These are phyloP conservation scores for Tulasnella sp. DNA, from an alignment of 768 basidiomycete genomes.

Conservation along the genomic window DNA sequence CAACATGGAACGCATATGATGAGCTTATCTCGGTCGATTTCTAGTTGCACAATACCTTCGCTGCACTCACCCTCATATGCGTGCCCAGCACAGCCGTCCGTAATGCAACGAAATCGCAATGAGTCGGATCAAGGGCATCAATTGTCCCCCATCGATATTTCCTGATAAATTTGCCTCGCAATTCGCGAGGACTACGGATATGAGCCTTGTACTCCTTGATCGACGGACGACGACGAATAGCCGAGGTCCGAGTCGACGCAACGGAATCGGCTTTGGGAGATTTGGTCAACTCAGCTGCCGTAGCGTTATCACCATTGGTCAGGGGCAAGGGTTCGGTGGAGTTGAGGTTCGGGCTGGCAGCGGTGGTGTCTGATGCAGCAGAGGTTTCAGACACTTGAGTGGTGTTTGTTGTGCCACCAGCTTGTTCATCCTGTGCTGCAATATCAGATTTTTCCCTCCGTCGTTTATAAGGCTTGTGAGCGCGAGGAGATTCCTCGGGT, in stretches of 20 bases:
- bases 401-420: background rate
- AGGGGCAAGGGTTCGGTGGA: too few relatives aligned
- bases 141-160: conserved; percentile 83
- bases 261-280: background rate
- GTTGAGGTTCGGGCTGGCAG: conserved; percentile 18
- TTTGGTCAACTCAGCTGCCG: background rate
- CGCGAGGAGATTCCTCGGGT: conserved; percentile 41
- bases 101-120: conserved; percentile 81
- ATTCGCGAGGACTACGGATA: conserved; percentile 21
- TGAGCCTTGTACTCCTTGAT: conserved; percentile 11
- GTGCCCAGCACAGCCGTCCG: conserved; percentile 75
- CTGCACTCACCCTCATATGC: conserved; percentile 60
- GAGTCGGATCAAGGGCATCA: conserved; percentile 73
- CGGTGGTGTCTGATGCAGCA: conserved; percentile 26
- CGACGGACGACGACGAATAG: conserved; percentile 21
- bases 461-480: background rate
- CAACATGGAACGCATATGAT: too few relatives aligned
- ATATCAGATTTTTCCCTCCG: background rate
- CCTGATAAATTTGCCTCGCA: conserved; percentile 65
- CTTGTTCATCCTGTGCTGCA: background rate
- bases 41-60: background rate
- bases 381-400: too few relatives aligned
- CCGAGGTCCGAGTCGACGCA: conserved; percentile 18
- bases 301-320: conserved; percentile 16
- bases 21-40: background rate